Percentiles rank a stretch among this genome's conserved stretches.
Evolutionary conservation across 225 moss, liverwort and hornwort genomes (phyloP).

Genomic region (Thuidium tamariscinum): DNA sequence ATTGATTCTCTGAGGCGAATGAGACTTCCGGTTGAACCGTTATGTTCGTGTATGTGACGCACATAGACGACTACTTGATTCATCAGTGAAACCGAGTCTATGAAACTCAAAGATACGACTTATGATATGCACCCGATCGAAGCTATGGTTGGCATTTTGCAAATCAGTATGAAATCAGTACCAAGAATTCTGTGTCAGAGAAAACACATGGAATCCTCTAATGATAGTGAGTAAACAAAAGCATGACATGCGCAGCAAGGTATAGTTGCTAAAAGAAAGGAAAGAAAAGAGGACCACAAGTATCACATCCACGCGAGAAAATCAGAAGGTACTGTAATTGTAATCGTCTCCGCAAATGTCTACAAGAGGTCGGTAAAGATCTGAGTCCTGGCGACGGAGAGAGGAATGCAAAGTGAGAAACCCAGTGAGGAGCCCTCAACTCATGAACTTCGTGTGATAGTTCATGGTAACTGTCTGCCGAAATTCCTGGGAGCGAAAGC

Average conservation of each 20-base stretch:
- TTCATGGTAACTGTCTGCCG: slow-evolving; percentile 21
- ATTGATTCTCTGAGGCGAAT: not conserved
- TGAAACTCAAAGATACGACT: not conserved
- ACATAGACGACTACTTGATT: not conserved
- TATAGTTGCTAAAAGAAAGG: not conserved
- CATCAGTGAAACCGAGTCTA: not conserved
- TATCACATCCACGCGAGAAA: not conserved
- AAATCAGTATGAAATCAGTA: not conserved
- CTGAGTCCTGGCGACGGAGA: not conserved
- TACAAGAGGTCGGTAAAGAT: not conserved
- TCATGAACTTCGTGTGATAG: not conserved
- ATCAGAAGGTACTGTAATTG: not conserved
- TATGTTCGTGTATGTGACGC: not conserved
- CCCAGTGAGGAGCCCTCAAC: not conserved
- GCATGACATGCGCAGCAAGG: not conserved
- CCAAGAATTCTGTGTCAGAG: not conserved
- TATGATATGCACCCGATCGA: not conserved
- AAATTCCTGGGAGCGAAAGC: slow-evolving; percentile 4
- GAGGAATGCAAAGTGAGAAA: not conserved
- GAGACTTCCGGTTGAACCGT: not conserved
- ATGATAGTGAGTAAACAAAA: not conserved
- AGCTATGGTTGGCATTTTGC: not conserved
- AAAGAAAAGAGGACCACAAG: not conserved
- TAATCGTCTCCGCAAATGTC: not conserved
- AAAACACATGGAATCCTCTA: not conserved